phyloP scores from a whole-genome alignment of 495 filamentous ascomycete genomes.

The Aspergillus olivimuriae region DNA sequence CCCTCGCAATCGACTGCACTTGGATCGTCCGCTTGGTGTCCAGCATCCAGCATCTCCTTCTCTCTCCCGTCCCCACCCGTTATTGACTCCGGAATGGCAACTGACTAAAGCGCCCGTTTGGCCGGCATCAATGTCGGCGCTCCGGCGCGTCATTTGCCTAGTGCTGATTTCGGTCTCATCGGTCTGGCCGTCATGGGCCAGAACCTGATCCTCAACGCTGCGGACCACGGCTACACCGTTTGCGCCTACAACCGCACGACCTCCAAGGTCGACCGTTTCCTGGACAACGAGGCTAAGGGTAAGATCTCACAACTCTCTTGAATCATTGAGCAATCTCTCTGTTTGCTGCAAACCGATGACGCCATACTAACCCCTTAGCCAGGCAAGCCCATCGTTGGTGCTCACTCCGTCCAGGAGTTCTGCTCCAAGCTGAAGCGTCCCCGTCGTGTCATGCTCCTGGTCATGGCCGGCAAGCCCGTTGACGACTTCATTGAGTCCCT shows the following conservation, averaged over 20 bases:
- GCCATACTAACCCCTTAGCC: constrained; percentile 10
- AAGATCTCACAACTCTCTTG: too few species aligned
- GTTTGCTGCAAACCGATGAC: background rate
- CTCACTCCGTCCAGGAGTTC: constrained; percentile 91
- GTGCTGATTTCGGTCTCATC: constrained; percentile 95
- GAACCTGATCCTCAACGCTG: constrained; percentile 98
- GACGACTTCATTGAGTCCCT: constrained; percentile 98
- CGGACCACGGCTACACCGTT: constrained; percentile 92
- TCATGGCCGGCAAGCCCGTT: constrained; percentile 95
- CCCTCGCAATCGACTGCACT: background rate
- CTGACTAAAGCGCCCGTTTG: constrained; percentile 76
- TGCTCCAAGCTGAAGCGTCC: constrained; percentile 92
- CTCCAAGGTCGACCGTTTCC: constrained; percentile 93
- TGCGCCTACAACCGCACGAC: constrained; percentile 97
- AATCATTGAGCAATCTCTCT: background rate
- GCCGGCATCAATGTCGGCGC: constrained; percentile 76
- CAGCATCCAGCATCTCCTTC: background rate
- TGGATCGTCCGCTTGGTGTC: too few species aligned
- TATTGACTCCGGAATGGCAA: constrained; percentile 42
- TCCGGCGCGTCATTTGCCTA: constrained; percentile 48
- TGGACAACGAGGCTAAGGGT: constrained; percentile 90
- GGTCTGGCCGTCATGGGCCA: constrained; percentile 98
- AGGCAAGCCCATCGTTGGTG: constrained; percentile 90
- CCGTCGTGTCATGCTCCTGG: constrained; percentile 92
- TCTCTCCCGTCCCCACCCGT: background rate